Evolutionary conservation across 169 alveolate species (phyloP), one percentile per base, ranked within the genome.

Genomic region (Plasmodium ovale): DNA sequence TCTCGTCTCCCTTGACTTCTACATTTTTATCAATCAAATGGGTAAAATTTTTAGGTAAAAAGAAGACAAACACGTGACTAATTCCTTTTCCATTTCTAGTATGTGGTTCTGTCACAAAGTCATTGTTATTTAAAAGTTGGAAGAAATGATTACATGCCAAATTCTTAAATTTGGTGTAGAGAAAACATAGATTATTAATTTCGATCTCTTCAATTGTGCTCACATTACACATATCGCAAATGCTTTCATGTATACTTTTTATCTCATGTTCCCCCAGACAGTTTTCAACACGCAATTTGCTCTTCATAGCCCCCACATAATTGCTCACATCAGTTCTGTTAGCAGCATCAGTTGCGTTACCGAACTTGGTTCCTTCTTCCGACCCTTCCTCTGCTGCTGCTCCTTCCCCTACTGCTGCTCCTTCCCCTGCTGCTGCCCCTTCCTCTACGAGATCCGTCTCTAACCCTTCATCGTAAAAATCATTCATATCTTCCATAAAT

Each of bases 61-160:
- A 60, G 25, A 60, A 74, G 25, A 74, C 88, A 47, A 74, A 74
- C 2, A 74, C 62, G 37, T 74, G 88, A 33, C 88, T 74, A 19
- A 74, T 74, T 9, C 88, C 88, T 6, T 74, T 74, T 29, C 88
- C 88, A 60, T 37, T 74, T 44, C 88, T 74, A 25, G 88, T 23
- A 27, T 74, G 88, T 10, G 88, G 77, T 60, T 74, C 88, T 19
- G 72, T 29, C 0, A 74, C 74, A 74, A 74, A 44, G 62, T 74
- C 88, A 1, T 49, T 29, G 37, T 74, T 74, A 60, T 74, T 49
- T 21, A 74, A 23, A 2, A 74, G 67, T 60, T 74, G 88, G 47
- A 74, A 74, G 14, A 74, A 74, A 29, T 74, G 47, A 62, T 74
- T 74, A 29, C 88, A 74, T 5, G 88, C 88, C 9, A 74, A 65